Conservation (phyloP, 2,329 filamentous ascomycete genomes). For the Apiospora marii region DNA sequence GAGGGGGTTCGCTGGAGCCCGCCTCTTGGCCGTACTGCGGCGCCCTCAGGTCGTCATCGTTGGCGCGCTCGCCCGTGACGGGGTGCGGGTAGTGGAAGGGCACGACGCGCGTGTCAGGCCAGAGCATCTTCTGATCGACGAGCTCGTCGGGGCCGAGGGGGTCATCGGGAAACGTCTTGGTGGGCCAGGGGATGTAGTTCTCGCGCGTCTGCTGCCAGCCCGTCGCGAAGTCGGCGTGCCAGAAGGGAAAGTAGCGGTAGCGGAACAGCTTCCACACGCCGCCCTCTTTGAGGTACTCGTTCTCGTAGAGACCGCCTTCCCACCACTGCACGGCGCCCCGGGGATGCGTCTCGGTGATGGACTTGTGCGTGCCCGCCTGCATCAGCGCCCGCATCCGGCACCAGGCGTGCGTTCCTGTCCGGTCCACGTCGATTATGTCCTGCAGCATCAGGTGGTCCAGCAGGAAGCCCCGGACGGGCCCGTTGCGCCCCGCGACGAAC, state of each 20-base stretch:
- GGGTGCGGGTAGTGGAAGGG: constrained; percentile 62
- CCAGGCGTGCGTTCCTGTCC: constrained; percentile 54
- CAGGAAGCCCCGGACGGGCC: constrained; percentile 62
- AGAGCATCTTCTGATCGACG: constrained; percentile 61
- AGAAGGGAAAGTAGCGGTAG: constrained; percentile 64
- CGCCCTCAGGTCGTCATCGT: constrained; percentile 56
- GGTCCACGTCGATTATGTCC: constrained; percentile 60
- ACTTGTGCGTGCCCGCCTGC: constrained; percentile 62
- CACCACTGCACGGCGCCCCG: constrained; percentile 64
- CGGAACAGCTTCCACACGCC: constrained; percentile 62
- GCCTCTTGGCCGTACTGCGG: constrained; percentile 53
- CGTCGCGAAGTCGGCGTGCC: constrained; percentile 61
- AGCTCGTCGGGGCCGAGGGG: constrained; percentile 60
- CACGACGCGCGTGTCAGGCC: constrained; percentile 63
- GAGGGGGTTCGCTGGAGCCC: constrained; percentile 48
- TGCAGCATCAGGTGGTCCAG: constrained; percentile 66
- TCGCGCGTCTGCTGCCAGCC: constrained; percentile 60
- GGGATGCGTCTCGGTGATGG: constrained; percentile 57
- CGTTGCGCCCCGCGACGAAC: constrained; percentile 63
- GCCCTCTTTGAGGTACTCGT: constrained; percentile 65
- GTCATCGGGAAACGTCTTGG: constrained; percentile 56
- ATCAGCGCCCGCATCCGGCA: constrained; percentile 63
- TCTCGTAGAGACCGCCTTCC: constrained; percentile 66
- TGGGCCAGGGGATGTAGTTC: constrained; percentile 61
- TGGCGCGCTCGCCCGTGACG: constrained; percentile 53